Conservation (phyloP, 768 basidiomycete species). For the Hygrocybe punicea region DNA sequence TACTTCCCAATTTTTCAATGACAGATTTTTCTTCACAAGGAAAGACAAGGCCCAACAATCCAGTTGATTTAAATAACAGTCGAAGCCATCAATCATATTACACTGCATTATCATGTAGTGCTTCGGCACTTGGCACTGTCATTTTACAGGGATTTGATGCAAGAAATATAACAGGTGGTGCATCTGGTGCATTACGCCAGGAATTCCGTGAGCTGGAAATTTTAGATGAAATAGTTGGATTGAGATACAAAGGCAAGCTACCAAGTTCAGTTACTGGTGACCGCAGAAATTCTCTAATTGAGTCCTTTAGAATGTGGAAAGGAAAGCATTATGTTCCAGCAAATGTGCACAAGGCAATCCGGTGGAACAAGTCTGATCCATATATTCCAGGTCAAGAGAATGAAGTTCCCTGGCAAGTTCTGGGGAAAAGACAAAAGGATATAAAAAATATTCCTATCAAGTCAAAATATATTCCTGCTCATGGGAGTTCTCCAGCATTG, state of each 20-base stretch:
- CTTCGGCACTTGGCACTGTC: constrained; percentile 15
- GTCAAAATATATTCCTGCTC: too few relatives aligned
- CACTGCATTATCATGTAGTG: neutral
- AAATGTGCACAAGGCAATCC: constrained; percentile 4
- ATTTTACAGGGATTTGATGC: constrained; percentile 26
- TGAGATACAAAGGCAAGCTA: constrained; percentile 11
- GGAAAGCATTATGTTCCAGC: constrained; percentile 4
- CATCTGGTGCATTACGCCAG: constrained; percentile 15
- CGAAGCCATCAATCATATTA: neutral
- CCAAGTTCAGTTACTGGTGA: constrained; percentile 1
- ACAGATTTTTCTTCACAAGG: constrained; percentile 28
- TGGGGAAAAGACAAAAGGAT: too few relatives aligned
- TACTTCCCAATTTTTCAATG: constrained; percentile 28
- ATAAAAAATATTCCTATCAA: too few relatives aligned
- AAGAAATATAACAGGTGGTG: constrained; percentile 15
- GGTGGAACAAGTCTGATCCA: neutral
- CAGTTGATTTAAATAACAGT: constrained; percentile 23
- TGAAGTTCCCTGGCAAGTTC: too few relatives aligned
- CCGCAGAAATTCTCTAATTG: neutral
- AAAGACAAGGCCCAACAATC: constrained; percentile 23
- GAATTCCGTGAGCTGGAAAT: constrained; percentile 22
- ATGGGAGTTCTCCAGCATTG: too few relatives aligned
- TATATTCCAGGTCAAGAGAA: too few relatives aligned
- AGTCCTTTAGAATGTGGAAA: neutral
- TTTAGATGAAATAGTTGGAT: constrained; percentile 20